Evolutionary conservation across 2,329 filamentous ascomycete genomes (phyloP), one percentile per base, ranked within the genome.

Genomic region (Pestalotiopsis sp.): DNA sequence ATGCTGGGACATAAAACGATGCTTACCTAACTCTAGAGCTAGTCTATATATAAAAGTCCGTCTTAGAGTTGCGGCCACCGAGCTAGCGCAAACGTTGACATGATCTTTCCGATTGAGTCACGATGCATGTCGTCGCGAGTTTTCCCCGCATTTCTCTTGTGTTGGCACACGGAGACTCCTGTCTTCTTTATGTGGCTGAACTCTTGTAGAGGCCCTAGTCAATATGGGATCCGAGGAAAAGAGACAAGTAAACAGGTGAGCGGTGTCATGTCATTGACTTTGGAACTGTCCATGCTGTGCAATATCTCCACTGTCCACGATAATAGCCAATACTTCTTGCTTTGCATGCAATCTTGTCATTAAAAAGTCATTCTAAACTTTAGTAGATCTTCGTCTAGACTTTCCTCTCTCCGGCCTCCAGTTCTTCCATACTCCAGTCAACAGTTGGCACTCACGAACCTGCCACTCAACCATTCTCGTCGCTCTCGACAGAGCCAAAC

Each of bases 351-450:
- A 58, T 4, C 1, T 27, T 23, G 56, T 58, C n/a, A n/a, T 64
- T 1, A 64, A 27, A 64, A n/a, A 4, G 39, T 20, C 39, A 52
- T 25, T 7, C 20, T 31, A 13, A 52, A 45, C 14, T 52, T 64
- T 31, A 31, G 39, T 7, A 45, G 36, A 31, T 64, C 20, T 7
- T 13, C n/a, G 3, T 64, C 3, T 2, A 64, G 1, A 25, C 52
- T 64, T 5, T 64, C 38, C 38, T 41, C 1, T 23, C 41, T 64
- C 67, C 69, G 72, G 20, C 49, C 67, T 73, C 68, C 56, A 76
- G 61, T 68, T 75, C 70, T 41, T 72, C 71, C 52, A 75, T 60
- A 60, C 75, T 71, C 74, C 74, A 76, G n/a, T n/a, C n/a, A n/a
- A n/a, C n/a, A n/a, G 31, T 65, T 70, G 3, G 66, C 69, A 64